Conservation (phyloP, 257 asterid species). For the Ligustrum vulgare region DNA sequence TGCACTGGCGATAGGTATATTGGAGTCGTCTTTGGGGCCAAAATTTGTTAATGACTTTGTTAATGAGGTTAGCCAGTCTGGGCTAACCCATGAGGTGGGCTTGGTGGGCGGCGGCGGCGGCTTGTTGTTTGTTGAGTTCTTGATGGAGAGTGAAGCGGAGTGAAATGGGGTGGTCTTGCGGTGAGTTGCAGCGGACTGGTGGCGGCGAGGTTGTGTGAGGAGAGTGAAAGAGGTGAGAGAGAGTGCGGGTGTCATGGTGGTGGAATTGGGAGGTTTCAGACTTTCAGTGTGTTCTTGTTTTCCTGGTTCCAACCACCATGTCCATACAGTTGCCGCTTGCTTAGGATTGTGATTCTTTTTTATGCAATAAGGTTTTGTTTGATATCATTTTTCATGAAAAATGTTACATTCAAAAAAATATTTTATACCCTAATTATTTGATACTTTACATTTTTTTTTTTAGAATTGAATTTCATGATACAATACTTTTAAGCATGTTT, state of each 20-base stretch:
- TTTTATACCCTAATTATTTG: too few relatives aligned
- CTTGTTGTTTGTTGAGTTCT: conserved; percentile 44
- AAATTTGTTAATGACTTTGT: conserved; percentile 58
- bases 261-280: background rate
- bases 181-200: background rate
- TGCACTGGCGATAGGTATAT: conserved; percentile 78
- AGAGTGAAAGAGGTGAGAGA: conserved; percentile 35
- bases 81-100: conserved; percentile 82
- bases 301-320: conserved; percentile 27
- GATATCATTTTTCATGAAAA: too few relatives aligned
- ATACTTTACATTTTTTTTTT: too few relatives aligned
- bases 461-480: too few relatives aligned
- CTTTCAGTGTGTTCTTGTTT: background rate
- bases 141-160: conserved; percentile 31
- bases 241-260: conserved; percentile 44
- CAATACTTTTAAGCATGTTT: too few relatives aligned
- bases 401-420: too few relatives aligned
- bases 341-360: background rate
- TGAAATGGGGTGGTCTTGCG: conserved; percentile 16
- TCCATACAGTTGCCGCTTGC: conserved; percentile 8
- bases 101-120: conserved; percentile 27
- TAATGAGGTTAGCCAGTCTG: conserved; percentile 84
- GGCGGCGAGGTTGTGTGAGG: conserved; percentile 21
- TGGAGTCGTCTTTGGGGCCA: conserved; percentile 74
- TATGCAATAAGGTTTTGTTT: too few relatives aligned